A percentile compares a stretch with the other conserved stretches of the same genome.
phyloP scores from a whole-genome alignment of 1,139 yeast genomes.

The Pichia sp. region DNA sequence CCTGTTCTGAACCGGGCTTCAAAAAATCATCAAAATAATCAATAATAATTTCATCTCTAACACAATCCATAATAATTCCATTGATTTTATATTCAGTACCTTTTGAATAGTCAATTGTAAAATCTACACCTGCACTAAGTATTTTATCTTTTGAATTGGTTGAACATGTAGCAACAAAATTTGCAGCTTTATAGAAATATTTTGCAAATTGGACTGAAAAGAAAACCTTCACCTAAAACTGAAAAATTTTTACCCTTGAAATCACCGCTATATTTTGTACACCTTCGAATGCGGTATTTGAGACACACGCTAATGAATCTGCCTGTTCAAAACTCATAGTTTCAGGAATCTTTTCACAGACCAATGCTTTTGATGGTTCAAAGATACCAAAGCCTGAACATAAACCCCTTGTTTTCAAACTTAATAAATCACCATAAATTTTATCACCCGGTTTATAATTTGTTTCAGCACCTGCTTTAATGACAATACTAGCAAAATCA shows the following conservation, averaged over 20 bases:
- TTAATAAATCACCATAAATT: slow-evolving; percentile 44
- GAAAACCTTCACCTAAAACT: slow-evolving; percentile 61
- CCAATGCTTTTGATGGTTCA: slow-evolving; percentile 31
- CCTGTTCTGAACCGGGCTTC: slow-evolving; percentile 24
- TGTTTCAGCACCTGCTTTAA: slow-evolving; percentile 47
- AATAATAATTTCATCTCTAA: slow-evolving; percentile 20
- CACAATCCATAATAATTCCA: slow-evolving; percentile 20
- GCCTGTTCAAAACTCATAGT: slow-evolving; percentile 48
- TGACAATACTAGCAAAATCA: slow-evolving; percentile 63
- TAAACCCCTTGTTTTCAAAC: slow-evolving; percentile 46
- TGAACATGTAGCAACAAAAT: slow-evolving; percentile 41
- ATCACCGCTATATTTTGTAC: slow-evolving; percentile 7
- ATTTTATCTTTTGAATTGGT: slow-evolving; percentile 18
- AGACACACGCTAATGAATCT: slow-evolving; percentile 51
- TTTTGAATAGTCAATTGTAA: slow-evolving; percentile 22
- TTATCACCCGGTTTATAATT: slow-evolving; percentile 46
- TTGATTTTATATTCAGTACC: slow-evolving; percentile 30
- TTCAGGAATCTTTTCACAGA: slow-evolving; percentile 42
- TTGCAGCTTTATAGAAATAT: slow-evolving; percentile 36
- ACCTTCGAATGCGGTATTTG: slow-evolving; percentile 27
- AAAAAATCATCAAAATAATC: slow-evolving; percentile 14
- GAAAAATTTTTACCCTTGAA: slow-evolving; percentile 33
- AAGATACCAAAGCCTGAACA: slow-evolving; percentile 43
- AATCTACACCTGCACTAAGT: slow-evolving; percentile 16
- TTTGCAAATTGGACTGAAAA: slow-evolving; percentile 54